A percentile compares a stretch with the other conserved stretches of the same genome.
phyloP scores from a whole-genome alignment of 176 grass and related monocot genomes.

The Raddia distichophylla region DNA sequence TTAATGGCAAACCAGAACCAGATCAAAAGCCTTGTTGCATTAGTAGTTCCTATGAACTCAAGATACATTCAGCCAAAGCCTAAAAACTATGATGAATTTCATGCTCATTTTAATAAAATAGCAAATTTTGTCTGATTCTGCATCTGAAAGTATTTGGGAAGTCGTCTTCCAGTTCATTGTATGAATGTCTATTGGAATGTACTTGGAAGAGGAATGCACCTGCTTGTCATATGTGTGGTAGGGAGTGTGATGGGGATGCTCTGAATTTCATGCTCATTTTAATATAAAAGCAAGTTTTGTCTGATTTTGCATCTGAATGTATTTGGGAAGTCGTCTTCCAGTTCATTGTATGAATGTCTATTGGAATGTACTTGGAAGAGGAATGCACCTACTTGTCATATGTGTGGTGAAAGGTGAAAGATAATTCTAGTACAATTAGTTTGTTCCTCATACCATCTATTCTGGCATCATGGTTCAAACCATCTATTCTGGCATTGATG shows the following conservation, averaged over 20 bases:
- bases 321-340: neutral
- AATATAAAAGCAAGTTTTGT: neutral
- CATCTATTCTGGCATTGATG: neutral
- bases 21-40: neutral
- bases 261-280: too few relatives aligned
- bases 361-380: too few relatives aligned
- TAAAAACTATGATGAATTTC: neutral
- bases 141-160: neutral
- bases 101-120: neutral
- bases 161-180: neutral
- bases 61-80: neutral
- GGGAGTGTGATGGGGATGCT: too few relatives aligned
- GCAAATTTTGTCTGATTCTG: neutral
- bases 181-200: neutral
- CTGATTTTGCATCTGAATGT: neutral
- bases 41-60: neutral
- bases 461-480: neutral
- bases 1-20: neutral
- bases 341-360: neutral
- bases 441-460: neutral
- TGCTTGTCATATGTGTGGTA: neutral
- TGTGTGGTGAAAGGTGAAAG: neutral
- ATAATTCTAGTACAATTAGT: neutral
- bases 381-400: neutral
- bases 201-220: too few relatives aligned